Conservation (phyloP, 306 rosid genomes). For the Neltuma alba region DNA sequence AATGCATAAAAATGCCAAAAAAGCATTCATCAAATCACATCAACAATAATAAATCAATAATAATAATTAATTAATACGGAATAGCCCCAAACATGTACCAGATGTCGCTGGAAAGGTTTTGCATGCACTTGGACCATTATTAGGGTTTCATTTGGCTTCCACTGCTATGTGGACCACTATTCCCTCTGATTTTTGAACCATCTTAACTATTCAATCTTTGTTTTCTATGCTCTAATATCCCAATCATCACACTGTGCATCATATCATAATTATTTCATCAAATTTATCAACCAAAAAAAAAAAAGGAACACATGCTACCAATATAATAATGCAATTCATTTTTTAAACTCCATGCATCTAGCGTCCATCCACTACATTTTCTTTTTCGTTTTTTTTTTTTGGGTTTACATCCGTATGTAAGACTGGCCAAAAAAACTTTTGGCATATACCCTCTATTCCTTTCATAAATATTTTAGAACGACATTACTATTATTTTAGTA, state of each 20-base stretch:
- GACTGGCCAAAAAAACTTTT: no score
- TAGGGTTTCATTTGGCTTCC: not conserved
- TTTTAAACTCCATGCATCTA: no score
- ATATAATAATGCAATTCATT: not conserved
- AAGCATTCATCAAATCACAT: not conserved
- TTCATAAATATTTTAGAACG: no score
- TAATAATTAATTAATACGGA: not conserved
- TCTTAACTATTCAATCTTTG: not conserved
- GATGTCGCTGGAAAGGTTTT: not conserved
- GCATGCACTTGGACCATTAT: not conserved
- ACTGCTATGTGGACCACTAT: not conserved
- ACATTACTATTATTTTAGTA: no score
- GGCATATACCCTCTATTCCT: no score
- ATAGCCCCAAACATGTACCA: not conserved
- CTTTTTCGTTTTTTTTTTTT: no score
- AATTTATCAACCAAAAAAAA: not conserved
- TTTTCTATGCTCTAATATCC: not conserved
- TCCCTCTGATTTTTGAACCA: not conserved
- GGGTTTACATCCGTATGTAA: no score
- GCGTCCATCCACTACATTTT: no score
- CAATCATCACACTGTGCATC: not conserved
- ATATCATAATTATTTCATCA: not conserved
- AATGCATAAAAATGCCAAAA: not conserved
- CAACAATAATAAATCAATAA: not conserved
- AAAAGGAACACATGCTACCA: not conserved